Evolutionary conservation across 495 filamentous ascomycete genomes (phyloP).

Genomic region (Elasticomyces elasticus): DNA sequence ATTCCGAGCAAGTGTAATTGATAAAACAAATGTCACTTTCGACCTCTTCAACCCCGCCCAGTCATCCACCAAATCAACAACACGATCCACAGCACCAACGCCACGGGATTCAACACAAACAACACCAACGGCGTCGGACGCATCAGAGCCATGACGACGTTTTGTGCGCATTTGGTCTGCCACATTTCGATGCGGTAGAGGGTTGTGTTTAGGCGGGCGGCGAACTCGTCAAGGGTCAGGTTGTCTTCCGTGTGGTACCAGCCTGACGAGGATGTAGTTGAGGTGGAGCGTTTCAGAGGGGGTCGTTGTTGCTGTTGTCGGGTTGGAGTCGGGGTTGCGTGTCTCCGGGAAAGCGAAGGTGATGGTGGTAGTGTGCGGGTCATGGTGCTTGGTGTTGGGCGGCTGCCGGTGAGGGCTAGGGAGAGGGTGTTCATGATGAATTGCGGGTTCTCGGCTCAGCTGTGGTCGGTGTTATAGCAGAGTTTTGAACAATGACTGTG

Average conservation of each 20-base stretch:
- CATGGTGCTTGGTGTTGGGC: neutral
- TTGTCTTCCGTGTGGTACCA: conserved; percentile 13
- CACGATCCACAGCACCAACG: conserved; percentile 8
- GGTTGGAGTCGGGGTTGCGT: neutral
- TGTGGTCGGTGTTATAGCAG: too few relatives aligned
- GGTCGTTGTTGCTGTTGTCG: neutral
- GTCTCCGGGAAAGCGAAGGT: neutral
- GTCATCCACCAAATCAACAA: conserved; percentile 2
- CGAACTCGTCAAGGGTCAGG: conserved; percentile 18
- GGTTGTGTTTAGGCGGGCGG: neutral
- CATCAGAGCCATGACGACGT: conserved; percentile 20
- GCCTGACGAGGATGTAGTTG: neutral
- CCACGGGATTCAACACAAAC: conserved; percentile 19
- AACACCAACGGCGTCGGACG: conserved; percentile 18
- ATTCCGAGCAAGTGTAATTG: too few relatives aligned
- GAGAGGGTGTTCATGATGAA: neutral
- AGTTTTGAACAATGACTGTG: too few relatives aligned
- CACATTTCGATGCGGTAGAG: conserved; percentile 7
- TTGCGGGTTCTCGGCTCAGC: too few relatives aligned
- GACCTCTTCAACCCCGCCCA: neutral
- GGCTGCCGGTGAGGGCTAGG: neutral
- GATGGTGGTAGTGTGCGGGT: neutral
- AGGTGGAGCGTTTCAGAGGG: neutral
- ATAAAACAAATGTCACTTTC: neutral
- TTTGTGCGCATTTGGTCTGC: conserved; percentile 11